Conservation (phyloP, 352 stramenopile genomes). For the Blastocystis sp. region DNA sequence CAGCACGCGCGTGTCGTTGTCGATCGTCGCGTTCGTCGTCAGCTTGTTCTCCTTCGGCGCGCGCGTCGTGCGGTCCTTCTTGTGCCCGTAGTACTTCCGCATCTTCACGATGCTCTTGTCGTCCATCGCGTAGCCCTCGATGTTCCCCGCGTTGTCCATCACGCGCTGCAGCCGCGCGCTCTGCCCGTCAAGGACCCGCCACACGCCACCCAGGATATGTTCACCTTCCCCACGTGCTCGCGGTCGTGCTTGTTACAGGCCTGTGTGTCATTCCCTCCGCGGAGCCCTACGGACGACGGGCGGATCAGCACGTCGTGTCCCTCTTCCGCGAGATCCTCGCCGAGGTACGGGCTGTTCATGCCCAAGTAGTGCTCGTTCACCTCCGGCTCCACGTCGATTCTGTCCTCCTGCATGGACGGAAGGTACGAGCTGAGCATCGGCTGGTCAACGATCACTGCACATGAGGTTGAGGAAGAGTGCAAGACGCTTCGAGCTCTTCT, state of each 20-base stretch:
- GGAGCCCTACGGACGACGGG: background rate
- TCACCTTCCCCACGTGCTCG: slow-evolving; percentile 53
- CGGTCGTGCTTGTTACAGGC: slow-evolving; percentile 17
- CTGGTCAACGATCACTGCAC: slow-evolving; percentile 11
- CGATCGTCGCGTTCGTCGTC: slow-evolving; percentile 34
- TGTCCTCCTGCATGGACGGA: too few species aligned
- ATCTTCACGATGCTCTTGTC: slow-evolving; percentile 64
- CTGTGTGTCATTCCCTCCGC: background rate
- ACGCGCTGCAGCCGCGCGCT: background rate
- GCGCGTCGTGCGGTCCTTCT: slow-evolving; percentile 21
- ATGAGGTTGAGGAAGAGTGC: background rate
- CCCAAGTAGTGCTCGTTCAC: slow-evolving; percentile 32
- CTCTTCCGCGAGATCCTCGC: background rate
- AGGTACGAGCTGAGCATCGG: background rate
- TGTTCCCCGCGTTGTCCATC: slow-evolving; percentile 42
- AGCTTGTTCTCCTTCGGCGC: slow-evolving; percentile 51
- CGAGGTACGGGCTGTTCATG: slow-evolving; percentile 45
- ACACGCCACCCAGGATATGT: slow-evolving; percentile 17
- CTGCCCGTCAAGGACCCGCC: slow-evolving; percentile 13
- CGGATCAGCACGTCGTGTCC: background rate
- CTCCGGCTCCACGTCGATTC: slow-evolving; percentile 19
- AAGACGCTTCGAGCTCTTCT: slow-evolving; percentile 9
- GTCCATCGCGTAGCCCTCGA: slow-evolving; percentile 50
- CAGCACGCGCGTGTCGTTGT: slow-evolving; percentile 24
- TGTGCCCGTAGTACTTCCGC: slow-evolving; percentile 51